Evolutionary conservation across 176 grass and related monocot genomes (phyloP).

Genomic region (Pontederia crassipes): DNA sequence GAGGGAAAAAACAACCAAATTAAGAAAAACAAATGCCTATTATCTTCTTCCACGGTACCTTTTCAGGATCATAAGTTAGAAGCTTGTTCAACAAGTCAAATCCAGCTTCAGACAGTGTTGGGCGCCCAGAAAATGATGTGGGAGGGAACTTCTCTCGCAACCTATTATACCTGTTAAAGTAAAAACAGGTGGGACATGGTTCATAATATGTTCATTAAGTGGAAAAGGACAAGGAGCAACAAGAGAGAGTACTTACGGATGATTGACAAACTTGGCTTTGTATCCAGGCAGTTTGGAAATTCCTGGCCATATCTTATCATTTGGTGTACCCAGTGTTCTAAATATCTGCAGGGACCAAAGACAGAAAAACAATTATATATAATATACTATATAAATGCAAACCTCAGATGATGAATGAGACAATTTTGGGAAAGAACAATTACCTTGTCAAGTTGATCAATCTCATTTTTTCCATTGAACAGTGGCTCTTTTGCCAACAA

Average conservation of each 20-base stretch:
- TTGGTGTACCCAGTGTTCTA: conserved; percentile 56
- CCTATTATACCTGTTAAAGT: conserved; percentile 25
- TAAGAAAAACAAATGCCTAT: conserved; percentile 5
- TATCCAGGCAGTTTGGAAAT: conserved; percentile 63
- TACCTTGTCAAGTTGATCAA: conserved; percentile 85
- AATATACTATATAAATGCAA: conserved; percentile 23
- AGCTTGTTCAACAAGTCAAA: conserved; percentile 87
- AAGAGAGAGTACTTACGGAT: conserved; percentile 43
- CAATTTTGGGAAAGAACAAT: conserved; percentile 2
- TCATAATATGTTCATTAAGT: not conserved
- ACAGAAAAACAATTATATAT: conserved; percentile 6
- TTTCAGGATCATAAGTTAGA: conserved; percentile 69
- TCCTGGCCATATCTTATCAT: conserved; percentile 70
- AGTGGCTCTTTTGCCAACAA: conserved; percentile 69
- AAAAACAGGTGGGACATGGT: not conserved
- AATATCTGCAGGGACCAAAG: conserved; percentile 47
- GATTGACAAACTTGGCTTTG: conserved; percentile 56
- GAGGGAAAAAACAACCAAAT: not conserved
- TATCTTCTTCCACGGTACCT: conserved; percentile 30
- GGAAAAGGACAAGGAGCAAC: not conserved
- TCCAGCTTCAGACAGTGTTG: conserved; percentile 71
- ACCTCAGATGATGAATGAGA: conserved; percentile 2
- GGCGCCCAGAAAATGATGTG: conserved; percentile 52
- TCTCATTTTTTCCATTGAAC: conserved; percentile 63
- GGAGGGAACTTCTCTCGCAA: conserved; percentile 75